These are phyloP conservation scores for Teratosphaeria gauchensis DNA, from an alignment of 2,329 filamentous ascomycete genomes.

Conservation along the genomic window DNA sequence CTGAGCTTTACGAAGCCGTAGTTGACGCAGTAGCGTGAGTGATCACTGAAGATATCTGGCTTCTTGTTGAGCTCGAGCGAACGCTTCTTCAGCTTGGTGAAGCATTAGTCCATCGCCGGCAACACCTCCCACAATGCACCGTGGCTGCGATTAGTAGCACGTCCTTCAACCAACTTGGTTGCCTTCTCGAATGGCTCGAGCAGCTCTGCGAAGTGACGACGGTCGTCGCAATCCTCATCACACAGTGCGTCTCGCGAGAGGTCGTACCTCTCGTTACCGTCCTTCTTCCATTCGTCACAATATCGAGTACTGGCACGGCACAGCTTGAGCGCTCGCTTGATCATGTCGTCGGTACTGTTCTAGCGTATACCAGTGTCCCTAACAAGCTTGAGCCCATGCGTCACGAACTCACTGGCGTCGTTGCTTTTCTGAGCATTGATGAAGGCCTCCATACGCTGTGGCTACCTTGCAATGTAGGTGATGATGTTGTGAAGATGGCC, in stretches of 20 bases:
- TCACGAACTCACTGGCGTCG: slow-evolving; percentile 1
- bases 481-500: slow-evolving; percentile 4
- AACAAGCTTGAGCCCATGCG: background rate
- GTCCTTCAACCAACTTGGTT: slow-evolving; percentile 3
- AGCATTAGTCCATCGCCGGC: slow-evolving; percentile 2
- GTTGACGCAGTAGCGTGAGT: background rate
- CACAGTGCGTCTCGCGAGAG: background rate
- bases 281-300: slow-evolving; percentile 1
- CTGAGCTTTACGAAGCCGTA: slow-evolving; percentile 1
- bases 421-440: background rate
- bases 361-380: slow-evolving; percentile 1
- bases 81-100: background rate
- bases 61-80: background rate
- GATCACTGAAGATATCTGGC: background rate
- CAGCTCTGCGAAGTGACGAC: slow-evolving; percentile 1
- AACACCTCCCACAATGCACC: slow-evolving; percentile 2
- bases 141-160: background rate
- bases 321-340: slow-evolving; percentile 1
- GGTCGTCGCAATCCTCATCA: slow-evolving; percentile 1
- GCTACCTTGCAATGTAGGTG: too few species aligned
- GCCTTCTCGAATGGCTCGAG: slow-evolving; percentile 1
- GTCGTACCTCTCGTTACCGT: background rate
- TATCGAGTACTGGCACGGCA: background rate
- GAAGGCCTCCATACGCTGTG: too few species aligned
- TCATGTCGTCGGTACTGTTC: slow-evolving; percentile 3